These are phyloP conservation scores for Zygoascus sp. DNA, from an alignment of 1,139 yeast genomes.

Conservation along the genomic window DNA sequence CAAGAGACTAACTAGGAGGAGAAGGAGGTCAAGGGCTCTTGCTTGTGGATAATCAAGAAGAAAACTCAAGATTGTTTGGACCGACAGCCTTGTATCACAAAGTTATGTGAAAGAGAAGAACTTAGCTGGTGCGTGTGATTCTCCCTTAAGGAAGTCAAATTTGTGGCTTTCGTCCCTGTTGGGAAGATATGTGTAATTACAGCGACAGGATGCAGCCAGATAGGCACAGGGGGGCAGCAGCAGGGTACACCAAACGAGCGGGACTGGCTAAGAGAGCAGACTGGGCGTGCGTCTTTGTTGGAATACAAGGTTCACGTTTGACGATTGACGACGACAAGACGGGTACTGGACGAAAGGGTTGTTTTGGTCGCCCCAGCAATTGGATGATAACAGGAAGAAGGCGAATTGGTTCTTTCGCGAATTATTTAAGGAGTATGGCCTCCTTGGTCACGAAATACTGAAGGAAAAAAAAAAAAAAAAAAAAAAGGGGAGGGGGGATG, in stretches of 20 bases:
- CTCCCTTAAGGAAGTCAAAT: neutral
- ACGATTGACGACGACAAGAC: no score
- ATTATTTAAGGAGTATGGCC: constrained; percentile 1
- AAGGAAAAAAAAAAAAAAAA: neutral
- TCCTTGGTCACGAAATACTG: no score
- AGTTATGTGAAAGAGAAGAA: no score
- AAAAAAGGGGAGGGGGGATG: neutral
- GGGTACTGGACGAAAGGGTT: no score
- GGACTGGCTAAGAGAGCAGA: neutral
- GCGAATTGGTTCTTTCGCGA: neutral
- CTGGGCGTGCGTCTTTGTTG: neutral
- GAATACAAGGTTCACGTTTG: neutral
- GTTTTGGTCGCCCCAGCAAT: constrained; percentile 1
- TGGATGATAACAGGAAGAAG: neutral
- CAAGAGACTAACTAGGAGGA: no score
- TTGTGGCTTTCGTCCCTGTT: neutral
- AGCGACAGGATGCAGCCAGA: neutral
- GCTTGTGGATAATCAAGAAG: no score
- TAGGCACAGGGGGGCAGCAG: neutral
- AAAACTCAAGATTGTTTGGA: no score
- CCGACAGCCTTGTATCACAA: no score
- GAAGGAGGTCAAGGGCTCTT: neutral
- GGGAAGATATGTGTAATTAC: neutral
- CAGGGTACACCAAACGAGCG: neutral
- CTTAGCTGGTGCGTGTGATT: no score